Evolutionary conservation across 2,329 filamentous ascomycete species (phyloP), one percentile per base, ranked within the genome.

Genomic region (Teratosphaeria epicoccoides): DNA sequence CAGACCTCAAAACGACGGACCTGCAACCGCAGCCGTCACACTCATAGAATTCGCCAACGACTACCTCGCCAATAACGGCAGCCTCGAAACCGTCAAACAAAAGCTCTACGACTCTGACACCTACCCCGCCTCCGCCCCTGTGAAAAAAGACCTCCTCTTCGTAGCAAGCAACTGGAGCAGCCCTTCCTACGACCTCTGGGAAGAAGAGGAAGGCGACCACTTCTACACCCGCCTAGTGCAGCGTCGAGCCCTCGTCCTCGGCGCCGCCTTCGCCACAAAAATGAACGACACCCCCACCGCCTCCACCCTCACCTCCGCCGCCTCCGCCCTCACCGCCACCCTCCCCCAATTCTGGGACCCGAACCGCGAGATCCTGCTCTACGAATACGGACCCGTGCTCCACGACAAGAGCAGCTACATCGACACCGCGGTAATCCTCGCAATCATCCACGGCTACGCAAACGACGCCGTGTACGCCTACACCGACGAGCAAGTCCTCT

Each of bases 1-100:
- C 6, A 43, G 64, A n/a, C 64, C 64, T n/a, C 64, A 67, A 44
- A 64, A 65, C 40, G 64, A 67, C 48, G 64, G 64, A 4, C 64
- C 64, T 0, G 64, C 64, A 1, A 65, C 63, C 22, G 55, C 62
- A 33, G 63, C 63, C 14, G 61, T 61, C 47, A 64, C 64, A 1
- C 56, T 66, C 1, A 66, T 66, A 33, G 60, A 63, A 24, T 66
- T 66, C 43, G 62, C 62, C 20, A 58, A 59, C 33, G 56, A 52
- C 37, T 66, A 64, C 24, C 56, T 65, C 9, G 52, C 58, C n/a
- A 55, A 55, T 20, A 58, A 60, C n/a, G 63, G 64, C 25, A 62
- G 57, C 46, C 49, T 59, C 10, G 47, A 58, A 2, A 58, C 57
- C 9, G 59, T 66, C 17, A 52, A 58, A 44, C 49, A 61, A 26